phyloP scores from a whole-genome alignment of 2,329 filamentous ascomycete species.

The Fusarium bulbicola region DNA sequence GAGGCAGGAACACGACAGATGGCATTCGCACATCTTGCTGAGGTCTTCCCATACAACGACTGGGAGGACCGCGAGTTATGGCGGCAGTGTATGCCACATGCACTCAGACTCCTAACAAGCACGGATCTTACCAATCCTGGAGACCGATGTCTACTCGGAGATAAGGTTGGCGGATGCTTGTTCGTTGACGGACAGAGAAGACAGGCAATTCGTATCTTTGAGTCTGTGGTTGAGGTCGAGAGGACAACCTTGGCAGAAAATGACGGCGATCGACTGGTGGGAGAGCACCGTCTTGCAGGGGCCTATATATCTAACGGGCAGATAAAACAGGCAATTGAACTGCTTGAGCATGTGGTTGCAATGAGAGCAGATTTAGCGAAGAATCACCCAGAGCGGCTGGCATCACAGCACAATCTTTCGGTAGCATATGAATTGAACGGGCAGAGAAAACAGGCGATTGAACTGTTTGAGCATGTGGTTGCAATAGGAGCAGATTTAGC shows the following conservation, averaged over 20 bases:
- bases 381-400: background rate
- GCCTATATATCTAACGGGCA: too few species aligned
- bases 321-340: background rate
- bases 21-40: background rate
- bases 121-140: rapidly evolving
- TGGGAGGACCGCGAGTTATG: background rate
- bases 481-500: too few species aligned
- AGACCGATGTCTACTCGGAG: rapidly evolving
- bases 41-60: background rate
- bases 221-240: rapidly evolving
- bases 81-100: background rate
- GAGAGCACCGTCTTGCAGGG: too few species aligned
- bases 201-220: background rate
- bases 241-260: background rate
- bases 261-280: background rate
- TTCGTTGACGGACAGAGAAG: background rate
- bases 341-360: background rate
- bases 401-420: rapidly evolving
- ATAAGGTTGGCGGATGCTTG: background rate
- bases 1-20: too few species aligned
- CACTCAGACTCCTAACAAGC: background rate
- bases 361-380: too few species aligned
- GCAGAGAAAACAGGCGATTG: background rate
- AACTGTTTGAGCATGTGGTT: background rate
- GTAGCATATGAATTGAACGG: too few species aligned